These are phyloP conservation scores for Diophrys appendiculata DNA, from an alignment of 73 alveolate genomes.

Conservation along the genomic window DNA sequence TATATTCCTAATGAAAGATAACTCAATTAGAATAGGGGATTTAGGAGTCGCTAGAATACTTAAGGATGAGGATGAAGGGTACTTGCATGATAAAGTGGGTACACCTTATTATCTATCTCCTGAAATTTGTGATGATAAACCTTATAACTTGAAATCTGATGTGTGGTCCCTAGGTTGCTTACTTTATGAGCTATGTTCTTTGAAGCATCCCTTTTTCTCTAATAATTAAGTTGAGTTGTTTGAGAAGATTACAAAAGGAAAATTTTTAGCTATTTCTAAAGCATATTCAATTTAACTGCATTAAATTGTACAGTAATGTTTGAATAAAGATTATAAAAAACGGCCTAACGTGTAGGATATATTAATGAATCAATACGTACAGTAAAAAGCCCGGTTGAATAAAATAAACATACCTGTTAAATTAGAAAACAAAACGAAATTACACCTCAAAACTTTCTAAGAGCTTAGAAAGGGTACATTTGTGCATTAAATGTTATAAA, in stretches of 20 bases:
- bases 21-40: constrained; percentile 66
- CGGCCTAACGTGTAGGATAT: background rate
- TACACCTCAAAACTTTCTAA: background rate
- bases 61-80: constrained; percentile 14
- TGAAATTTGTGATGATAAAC: constrained; percentile 72
- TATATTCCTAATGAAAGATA: constrained; percentile 48
- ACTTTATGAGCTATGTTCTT: constrained; percentile 84
- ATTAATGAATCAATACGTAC: background rate
- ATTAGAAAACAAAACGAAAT: background rate
- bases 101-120: constrained; percentile 91
- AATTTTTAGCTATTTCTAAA: background rate
- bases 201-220: constrained; percentile 72
- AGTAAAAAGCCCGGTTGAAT: background rate
- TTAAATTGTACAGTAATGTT: background rate
- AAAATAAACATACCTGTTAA: background rate
- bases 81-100: constrained; percentile 50
- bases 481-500: too few relatives aligned
- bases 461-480: background rate
- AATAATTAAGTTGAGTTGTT: background rate
- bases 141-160: constrained; percentile 79
- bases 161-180: constrained; percentile 87
- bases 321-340: background rate
- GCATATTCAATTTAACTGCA: background rate
- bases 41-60: constrained; percentile 74
- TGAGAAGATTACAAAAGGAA: background rate